These are phyloP conservation scores for Cyclanthera cordifolia DNA, from an alignment of 306 rosid species.

Conservation along the genomic window DNA sequence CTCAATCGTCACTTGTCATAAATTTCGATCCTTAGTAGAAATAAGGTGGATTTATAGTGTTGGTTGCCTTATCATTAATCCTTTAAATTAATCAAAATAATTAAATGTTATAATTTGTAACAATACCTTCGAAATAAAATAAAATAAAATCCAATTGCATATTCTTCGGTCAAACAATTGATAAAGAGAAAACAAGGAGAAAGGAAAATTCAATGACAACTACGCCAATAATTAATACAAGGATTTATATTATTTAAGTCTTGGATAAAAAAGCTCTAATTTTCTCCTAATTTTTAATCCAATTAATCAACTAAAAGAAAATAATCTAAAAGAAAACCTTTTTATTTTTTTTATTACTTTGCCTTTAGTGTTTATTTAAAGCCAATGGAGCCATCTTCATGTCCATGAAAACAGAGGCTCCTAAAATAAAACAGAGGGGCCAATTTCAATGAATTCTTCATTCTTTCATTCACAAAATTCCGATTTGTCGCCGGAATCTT, in stretches of 20 bases:
- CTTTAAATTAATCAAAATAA: too few relatives aligned
- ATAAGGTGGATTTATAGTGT: too few relatives aligned
- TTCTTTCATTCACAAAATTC: slow-evolving; percentile 15
- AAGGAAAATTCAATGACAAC: not conserved
- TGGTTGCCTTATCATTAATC: too few relatives aligned
- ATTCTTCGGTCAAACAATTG: not conserved
- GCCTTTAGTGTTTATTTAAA: not conserved
- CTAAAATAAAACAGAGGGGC: not conserved
- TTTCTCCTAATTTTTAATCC: not conserved
- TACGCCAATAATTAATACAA: not conserved
- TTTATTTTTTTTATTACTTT: not conserved
- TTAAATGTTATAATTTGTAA: too few relatives aligned
- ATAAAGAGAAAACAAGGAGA: not conserved
- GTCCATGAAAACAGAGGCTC: not conserved
- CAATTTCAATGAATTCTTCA: slow-evolving; percentile 12
- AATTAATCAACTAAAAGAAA: not conserved
- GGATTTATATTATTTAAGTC: not conserved
- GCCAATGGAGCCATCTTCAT: not conserved
- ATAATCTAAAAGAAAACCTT: not conserved
- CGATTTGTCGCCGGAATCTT: slow-evolving; percentile 17
- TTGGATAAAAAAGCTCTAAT: not conserved
- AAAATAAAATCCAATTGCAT: too few relatives aligned
- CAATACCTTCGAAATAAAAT: too few relatives aligned
- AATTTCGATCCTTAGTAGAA: too few relatives aligned
- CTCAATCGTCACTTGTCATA: too few relatives aligned